Evolutionary conservation across 208 protist genomes (phyloP).

Genomic region (Leishmania turanica): DNA sequence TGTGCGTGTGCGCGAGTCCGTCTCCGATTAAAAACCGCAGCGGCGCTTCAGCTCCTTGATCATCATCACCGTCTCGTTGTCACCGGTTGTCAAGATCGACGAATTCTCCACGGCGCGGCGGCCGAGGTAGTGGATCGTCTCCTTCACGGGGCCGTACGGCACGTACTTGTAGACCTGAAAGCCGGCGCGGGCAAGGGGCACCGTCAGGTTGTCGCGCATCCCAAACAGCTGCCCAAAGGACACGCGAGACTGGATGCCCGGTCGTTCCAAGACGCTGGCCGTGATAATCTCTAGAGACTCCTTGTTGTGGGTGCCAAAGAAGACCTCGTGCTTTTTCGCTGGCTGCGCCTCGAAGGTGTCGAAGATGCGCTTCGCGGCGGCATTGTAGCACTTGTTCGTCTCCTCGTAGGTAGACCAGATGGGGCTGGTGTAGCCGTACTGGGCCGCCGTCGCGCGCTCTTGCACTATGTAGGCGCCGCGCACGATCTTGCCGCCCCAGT

Average conservation of each 20-base stretch:
- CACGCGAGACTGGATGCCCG: slow-evolving; percentile 41
- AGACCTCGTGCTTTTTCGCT: slow-evolving; percentile 64
- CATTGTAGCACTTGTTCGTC: slow-evolving; percentile 93
- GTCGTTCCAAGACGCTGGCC: slow-evolving; percentile 57
- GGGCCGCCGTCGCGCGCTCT: slow-evolving; percentile 72
- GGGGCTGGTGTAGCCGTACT: slow-evolving; percentile 87
- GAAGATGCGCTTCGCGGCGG: slow-evolving; percentile 63
- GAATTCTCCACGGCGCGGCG: slow-evolving; percentile 96
- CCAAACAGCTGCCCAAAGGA: slow-evolving; percentile 96
- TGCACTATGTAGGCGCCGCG: slow-evolving; percentile 96
- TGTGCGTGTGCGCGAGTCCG: neutral
- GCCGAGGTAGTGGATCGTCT: slow-evolving; percentile 97
- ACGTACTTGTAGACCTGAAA: slow-evolving; percentile 95
- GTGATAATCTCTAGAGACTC: slow-evolving; percentile 78
- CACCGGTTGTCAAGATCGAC: slow-evolving; percentile 59
- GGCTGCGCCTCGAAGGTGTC: slow-evolving; percentile 53
- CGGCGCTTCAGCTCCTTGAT: slow-evolving; percentile 79
- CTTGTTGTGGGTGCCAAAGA: slow-evolving; percentile 96
- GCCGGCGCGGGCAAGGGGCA: slow-evolving; percentile 86
- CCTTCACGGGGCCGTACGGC: slow-evolving; percentile 95
- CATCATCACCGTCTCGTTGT: slow-evolving; percentile 73
- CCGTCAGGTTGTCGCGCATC: slow-evolving; percentile 97
- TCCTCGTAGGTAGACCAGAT: slow-evolving; percentile 92
- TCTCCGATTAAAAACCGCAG: slow-evolving; percentile 27
- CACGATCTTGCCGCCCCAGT: slow-evolving; percentile 96